Base-by-base conservation (phyloP, 2,329 filamentous ascomycete genomes). In the Lasiodiplodia hormozganensis region DNA sequence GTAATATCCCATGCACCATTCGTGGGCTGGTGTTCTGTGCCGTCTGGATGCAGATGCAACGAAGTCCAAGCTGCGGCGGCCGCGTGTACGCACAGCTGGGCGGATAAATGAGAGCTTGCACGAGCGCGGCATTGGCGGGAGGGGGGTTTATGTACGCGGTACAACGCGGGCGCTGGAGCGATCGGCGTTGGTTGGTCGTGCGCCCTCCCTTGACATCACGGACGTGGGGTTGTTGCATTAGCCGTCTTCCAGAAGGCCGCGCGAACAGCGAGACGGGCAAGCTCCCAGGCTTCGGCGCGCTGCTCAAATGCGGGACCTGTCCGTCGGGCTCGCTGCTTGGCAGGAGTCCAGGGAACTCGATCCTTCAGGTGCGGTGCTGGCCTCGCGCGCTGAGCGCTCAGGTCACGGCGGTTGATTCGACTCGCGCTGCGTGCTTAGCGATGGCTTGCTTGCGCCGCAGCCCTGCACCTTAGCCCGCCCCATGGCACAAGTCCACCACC, bases 161-260 rank as follows among this genome's bases (percentile, higher is more conserved):
- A 34, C 16, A n/a, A 34, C 51, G 51, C 49, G 23, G 14, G 14
- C 12, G 40, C 43, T 47, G 43, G 43, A n/a, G 21, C 10, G 60
- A 64, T 64, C 60, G 60, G 47, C 60, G 60, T 5, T 58, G 43
- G 43, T 28, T 34, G 16, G 25, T 21, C 23, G 11, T 47, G 21
- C 36, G 38, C 18, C 14, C 57, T 62, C 57, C 58, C 43, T 47
- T 64, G 60, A 64, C 60, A 64, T 64, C 60, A 64, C 60, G 60
- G 60, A 64, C 60, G 60, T 64, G 60, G 60, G 60, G 60, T 64
- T n/a, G 25, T 12, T 64, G 60, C 43, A 64, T 64, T 64, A 64
- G 43, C 60, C 60, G 43, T 52, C 47, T 64, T 64, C 60, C 60
- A 64, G 60, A 64, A 64, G 28, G 31, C 23, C 28, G 43, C 28